Base-by-base conservation (phyloP, 495 filamentous ascomycete genomes). In the Aspergillus wentii region DNA sequence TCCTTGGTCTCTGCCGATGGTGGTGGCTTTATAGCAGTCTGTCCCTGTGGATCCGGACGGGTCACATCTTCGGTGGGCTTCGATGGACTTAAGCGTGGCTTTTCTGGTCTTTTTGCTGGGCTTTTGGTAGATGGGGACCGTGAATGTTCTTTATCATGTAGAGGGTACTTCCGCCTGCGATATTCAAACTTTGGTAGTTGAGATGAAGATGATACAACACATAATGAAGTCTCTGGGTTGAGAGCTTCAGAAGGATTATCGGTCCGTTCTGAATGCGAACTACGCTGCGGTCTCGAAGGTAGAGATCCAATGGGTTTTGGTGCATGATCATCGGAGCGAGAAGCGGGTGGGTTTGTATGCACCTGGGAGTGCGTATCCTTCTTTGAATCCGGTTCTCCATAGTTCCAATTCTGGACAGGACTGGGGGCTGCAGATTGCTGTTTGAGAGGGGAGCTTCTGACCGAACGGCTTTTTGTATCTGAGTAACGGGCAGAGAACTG, bases 101-200 rank as follows among this genome's bases (percentile, higher is more conserved):
- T n/a, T n/a, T n/a, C n/a, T n/a, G n/a, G n/a, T n/a, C n/a, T n/a
- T n/a, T 23, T 33, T 22, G 14, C 21, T 16, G 7, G 11, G 17
- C 20, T 13, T 10, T 0, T 19, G 3, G 16, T 10, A 23, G 22
- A 10, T 11, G 41, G 28, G 15, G 42, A 45, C 10, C 41, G 38
- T 14, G 22, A 11, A 8, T 28, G 13, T 1, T 11, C 16, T 3
- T 36, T 19, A 8, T 46, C 30, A 15, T 39, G 43, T 5, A 30
- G 7, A 6, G 26, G 32, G 21, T 27, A 13, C 26, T 51, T 56
- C 34, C 43, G 52, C n/a, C 53, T 45, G n/a, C 66, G 59, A 47
- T 71, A 75, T 48, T 68, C 59, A 41, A 73, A 75, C 36, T 63
- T 61, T 1, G 64, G 57, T 37, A 70, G 44, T 31, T 68, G 62